Base-by-base conservation (phyloP, 2,329 filamentous ascomycete species). In the Cercospora sp. region DNA sequence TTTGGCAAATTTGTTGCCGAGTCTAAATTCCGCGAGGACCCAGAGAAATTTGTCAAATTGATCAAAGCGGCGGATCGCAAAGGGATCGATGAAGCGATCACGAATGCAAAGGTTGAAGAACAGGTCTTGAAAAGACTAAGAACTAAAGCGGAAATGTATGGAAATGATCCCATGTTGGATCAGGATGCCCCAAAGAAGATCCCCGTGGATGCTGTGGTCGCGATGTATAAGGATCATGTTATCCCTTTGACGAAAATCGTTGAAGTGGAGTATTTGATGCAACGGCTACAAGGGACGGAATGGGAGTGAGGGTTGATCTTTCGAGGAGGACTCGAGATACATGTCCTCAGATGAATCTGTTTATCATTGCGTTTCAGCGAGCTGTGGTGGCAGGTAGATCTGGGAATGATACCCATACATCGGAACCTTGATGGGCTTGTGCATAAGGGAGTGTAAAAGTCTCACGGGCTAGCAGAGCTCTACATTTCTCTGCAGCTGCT, bases 1-100 rank as follows among this genome's bases (percentile, higher is more conserved):
- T 99, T 97, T 82, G 95, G 95, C 74, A 99, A 98, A 82, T 98
- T 98, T 76, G 95, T 99, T 8, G 95, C 95, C 53, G 95, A 99
- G 85, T 90, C 90, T 68, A 99, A 99, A 83, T 99, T 97, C 81
- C 87, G 87, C 74, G 90, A 91, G 58, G 92, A 98, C 73, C 86
- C 89, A 31, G 92, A 94, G 74, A 87, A 83, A 70, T 99, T 94
- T 79, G 94, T 91, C 5, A 84, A 84, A 70, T 81, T 98, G 80
- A 98, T 99, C 82, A 89, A 90, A 79, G 90, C 88, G 1, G 89
- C 85, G 69, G 94, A 99, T 79, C 85, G 91, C 5, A 83, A 89
- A 65, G 94, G 90, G 2, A 94, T 99, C 73, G 93, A 90, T 75
- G 90, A 89, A 33, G 93, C 94, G 42, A 99, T 99, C 78, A 98